Percentiles rank a stretch among this genome's conserved stretches.
These are phyloP conservation scores for Paracoccidioides lutzii DNA, from an alignment of 2,329 filamentous ascomycete genomes.

Conservation along the genomic window DNA sequence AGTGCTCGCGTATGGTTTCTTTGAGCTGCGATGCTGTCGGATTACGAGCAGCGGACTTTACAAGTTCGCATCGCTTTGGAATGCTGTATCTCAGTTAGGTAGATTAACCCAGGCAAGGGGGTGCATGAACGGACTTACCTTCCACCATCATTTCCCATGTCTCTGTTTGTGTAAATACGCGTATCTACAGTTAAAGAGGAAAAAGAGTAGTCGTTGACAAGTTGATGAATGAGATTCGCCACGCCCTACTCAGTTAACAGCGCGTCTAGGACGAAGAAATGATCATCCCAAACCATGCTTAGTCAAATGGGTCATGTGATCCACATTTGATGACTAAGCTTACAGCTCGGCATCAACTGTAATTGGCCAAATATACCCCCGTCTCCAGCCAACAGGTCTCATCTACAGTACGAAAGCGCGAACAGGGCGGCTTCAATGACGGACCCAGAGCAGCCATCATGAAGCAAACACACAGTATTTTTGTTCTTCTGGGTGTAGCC, in stretches of 20 bases:
- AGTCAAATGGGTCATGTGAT: background rate
- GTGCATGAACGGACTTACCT: constrained; percentile 34
- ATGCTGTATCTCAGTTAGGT: constrained; percentile 44
- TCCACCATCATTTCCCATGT: constrained; percentile 95
- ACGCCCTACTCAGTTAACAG: no score
- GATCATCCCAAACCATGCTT: no score
- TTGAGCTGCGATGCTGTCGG: constrained; percentile 79
- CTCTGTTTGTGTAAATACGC: constrained; percentile 5
- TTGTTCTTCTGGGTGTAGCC: constrained; percentile 25
- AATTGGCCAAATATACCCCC: no score
- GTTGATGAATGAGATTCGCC: background rate
- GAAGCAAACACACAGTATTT: constrained; percentile 23
- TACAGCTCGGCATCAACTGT: background rate
- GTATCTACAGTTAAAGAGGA: background rate
- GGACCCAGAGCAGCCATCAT: constrained; percentile 18
- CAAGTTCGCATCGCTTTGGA: constrained; percentile 86
- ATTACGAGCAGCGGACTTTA: constrained; percentile 77
- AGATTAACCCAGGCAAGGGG: background rate
- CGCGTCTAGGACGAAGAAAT: no score
- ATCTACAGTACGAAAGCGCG: background rate
- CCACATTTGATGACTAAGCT: background rate
- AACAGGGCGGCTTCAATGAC: background rate
- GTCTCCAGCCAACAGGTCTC: constrained; percentile 1
- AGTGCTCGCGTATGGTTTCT: constrained; percentile 71
- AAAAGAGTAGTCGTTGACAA: background rate